Percentiles rank a stretch among this genome's conserved stretches.
phyloP scores from a whole-genome alignment of 495 filamentous ascomycete species.

The Penicillium simplicissimum region DNA sequence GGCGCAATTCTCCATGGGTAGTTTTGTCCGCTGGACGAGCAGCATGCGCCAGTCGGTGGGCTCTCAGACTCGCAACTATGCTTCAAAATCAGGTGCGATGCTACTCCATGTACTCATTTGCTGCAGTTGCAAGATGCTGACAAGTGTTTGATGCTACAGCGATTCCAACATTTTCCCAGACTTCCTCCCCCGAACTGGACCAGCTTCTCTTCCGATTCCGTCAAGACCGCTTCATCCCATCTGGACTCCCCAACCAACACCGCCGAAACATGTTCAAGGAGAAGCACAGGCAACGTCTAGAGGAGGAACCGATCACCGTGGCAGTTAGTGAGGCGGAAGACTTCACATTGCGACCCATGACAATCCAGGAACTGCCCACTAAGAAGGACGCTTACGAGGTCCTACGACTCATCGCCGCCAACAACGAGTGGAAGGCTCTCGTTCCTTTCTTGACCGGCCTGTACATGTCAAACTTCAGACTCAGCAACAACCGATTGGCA shows the following conservation, averaged over 20 bases:
- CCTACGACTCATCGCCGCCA: constrained; percentile 51
- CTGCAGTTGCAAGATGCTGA: constrained; percentile 1
- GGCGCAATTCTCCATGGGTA: constrained; percentile 43
- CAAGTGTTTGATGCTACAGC: constrained; percentile 20
- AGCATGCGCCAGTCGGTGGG: constrained; percentile 36
- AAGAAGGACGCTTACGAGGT: constrained; percentile 34
- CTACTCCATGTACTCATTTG: not conserved
- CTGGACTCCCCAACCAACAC: constrained; percentile 57
- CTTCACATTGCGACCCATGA: constrained; percentile 53
- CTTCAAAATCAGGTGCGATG: constrained; percentile 36
- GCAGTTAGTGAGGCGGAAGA: constrained; percentile 58
- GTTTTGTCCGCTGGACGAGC: constrained; percentile 40
- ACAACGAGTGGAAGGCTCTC: constrained; percentile 63
- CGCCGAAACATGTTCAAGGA: constrained; percentile 54
- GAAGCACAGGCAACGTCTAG: constrained; percentile 52
- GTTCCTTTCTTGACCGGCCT: constrained; percentile 59
- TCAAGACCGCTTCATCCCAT: constrained; percentile 63
- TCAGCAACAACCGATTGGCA: constrained; percentile 32
- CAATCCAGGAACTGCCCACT: constrained; percentile 39
- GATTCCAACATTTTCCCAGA: constrained; percentile 52
- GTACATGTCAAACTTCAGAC: constrained; percentile 37
- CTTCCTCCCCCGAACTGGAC: constrained; percentile 54
- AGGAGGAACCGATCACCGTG: constrained; percentile 59
- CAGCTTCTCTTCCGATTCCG: constrained; percentile 56
- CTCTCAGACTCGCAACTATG: constrained; percentile 37